Conservation (phyloP, 768 basidiomycete genomes). For the Serendipita sp. region DNA sequence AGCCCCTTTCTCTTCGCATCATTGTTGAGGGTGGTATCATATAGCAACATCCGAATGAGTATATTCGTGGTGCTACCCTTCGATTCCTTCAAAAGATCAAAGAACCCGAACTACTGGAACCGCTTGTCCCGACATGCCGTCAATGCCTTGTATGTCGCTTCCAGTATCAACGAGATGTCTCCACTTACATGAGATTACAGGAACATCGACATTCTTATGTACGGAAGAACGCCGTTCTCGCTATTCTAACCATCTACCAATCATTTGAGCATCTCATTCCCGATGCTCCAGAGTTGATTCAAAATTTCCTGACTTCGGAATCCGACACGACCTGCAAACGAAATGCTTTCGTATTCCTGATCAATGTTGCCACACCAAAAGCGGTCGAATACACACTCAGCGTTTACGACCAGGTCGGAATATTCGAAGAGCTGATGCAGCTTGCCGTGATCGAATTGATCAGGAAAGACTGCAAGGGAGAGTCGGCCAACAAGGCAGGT, state of each 20-base stretch:
- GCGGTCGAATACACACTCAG: constrained; percentile 83
- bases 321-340: constrained; percentile 92
- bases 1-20: not conserved
- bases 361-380: constrained; percentile 58
- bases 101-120: constrained; percentile 88
- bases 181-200: constrained; percentile 12
- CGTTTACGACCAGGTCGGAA: constrained; percentile 67
- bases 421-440: constrained; percentile 83
- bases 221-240: constrained; percentile 95
- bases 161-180: not conserved
- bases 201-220: constrained; percentile 98
- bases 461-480: constrained; percentile 70
- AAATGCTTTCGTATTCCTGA: constrained; percentile 91
- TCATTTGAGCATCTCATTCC: constrained; percentile 90
- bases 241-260: constrained; percentile 85
- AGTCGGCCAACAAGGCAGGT: constrained; percentile 67
- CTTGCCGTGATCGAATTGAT: constrained; percentile 93
- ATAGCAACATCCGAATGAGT: constrained; percentile 98
- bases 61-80: constrained; percentile 93
- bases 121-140: constrained; percentile 83
- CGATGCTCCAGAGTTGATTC: constrained; percentile 88
- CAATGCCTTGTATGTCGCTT: constrained; percentile 45
- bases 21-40: not conserved
- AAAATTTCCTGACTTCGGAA: constrained; percentile 91
- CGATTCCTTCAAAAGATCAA: constrained; percentile 94